These are phyloP conservation scores for Entomortierella lignicola DNA, from an alignment of 192 early-diverging fungal genomes.

Conservation along the genomic window DNA sequence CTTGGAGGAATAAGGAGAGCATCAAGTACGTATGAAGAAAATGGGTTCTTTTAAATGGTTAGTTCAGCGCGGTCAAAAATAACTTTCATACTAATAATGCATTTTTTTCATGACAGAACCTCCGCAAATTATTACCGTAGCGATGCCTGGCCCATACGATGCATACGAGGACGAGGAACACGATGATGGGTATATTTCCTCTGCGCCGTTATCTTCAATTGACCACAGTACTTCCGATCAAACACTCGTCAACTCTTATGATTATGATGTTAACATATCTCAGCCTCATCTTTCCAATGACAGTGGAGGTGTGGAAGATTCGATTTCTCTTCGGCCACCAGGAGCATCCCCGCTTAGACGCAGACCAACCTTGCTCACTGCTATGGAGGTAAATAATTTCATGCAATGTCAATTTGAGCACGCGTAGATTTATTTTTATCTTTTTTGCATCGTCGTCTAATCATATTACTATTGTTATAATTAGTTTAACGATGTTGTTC, in stretches of 20 bases:
- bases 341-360: constrained; percentile 16
- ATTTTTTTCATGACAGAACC: constrained; percentile 12
- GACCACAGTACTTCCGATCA: constrained; percentile 23
- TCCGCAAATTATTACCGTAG: constrained; percentile 20
- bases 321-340: constrained; percentile 40
- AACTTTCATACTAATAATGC: no score
- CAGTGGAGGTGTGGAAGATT: constrained; percentile 49
- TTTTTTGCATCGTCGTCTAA: constrained; percentile 26
- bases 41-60: no score
- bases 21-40: background rate
- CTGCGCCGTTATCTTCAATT: constrained; percentile 31
- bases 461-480: constrained; percentile 16
- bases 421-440: background rate
- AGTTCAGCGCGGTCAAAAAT: no score
- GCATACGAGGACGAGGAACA: constrained; percentile 47
- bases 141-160: constrained; percentile 34
- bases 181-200: constrained; percentile 51
- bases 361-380: constrained; percentile 65
- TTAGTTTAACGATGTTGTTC: constrained; percentile 50
- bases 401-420: background rate
- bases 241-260: constrained; percentile 27
- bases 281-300: constrained; percentile 35
- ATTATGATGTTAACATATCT: constrained; percentile 27
- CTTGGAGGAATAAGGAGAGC: background rate
- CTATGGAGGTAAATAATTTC: constrained; percentile 58